These are phyloP conservation scores for Ilex asprella DNA, from an alignment of 257 asterid genomes.

Conservation along the genomic window DNA sequence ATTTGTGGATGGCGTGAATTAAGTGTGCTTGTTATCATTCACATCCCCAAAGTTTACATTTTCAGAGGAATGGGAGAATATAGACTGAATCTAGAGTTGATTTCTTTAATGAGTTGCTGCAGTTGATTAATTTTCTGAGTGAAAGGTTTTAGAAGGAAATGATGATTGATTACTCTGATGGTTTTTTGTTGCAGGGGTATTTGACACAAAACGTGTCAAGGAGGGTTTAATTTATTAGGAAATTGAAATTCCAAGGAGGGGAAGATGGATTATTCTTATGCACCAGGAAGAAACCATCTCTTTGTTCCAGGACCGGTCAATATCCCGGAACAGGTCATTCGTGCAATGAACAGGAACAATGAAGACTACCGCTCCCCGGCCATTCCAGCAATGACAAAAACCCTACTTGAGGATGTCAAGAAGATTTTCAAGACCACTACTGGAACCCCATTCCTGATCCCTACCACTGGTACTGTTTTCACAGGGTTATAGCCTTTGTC, in stretches of 20 bases:
- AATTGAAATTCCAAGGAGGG: conserved; percentile 12
- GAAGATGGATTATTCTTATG: conserved; percentile 82
- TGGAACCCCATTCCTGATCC: conserved; percentile 89
- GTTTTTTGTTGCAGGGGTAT: neutral
- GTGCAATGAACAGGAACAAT: conserved; percentile 96
- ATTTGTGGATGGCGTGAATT: too few species aligned
- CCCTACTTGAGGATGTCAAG: conserved; percentile 85
- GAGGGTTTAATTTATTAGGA: conserved; percentile 10
- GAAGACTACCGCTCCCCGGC: conserved; percentile 99
- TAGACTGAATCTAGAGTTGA: too few species aligned
- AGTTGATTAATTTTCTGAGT: too few species aligned
- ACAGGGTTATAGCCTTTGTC: neutral
- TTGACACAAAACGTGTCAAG: neutral
- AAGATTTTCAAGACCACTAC: conserved; percentile 86
- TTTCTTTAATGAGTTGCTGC: too few species aligned
- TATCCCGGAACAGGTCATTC: conserved; percentile 91
- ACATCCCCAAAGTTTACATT: too few species aligned
- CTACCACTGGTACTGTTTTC: conserved; percentile 71
- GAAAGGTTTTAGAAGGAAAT: too few species aligned
- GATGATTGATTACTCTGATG: neutral
- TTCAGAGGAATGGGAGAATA: too few species aligned
- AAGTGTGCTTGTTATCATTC: too few species aligned
- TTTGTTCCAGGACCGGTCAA: conserved; percentile 99
- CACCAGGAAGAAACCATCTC: conserved; percentile 97
- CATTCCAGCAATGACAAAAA: conserved; percentile 77